Evolutionary conservation across 2,329 filamentous ascomycete species (phyloP).

Genomic region (Sarocladium strictum): DNA sequence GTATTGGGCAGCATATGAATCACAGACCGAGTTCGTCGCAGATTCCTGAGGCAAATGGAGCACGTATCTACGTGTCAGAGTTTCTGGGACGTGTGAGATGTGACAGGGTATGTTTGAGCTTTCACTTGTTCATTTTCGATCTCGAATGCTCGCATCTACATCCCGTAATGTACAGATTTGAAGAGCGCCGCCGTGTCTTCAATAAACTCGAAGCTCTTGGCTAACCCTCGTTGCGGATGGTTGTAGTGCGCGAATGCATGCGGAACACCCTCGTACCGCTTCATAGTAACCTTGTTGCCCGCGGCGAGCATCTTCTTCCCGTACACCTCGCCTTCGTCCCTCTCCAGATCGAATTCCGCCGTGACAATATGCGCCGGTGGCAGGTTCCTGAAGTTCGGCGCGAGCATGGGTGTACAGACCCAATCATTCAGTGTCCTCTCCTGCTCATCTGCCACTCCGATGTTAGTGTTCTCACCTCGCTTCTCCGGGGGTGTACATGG

Average conservation of each 20-base stretch:
- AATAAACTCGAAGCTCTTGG: conserved; percentile 21
- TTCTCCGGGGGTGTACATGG: too few species aligned
- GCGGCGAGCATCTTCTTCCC: conserved; percentile 16
- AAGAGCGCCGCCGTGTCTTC: conserved; percentile 16
- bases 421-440: conserved; percentile 12
- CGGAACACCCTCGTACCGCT: conserved; percentile 21
- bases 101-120: too few species aligned
- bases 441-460: conserved; percentile 10
- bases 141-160: not conserved
- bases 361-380: conserved; percentile 26
- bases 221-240: conserved; percentile 19
- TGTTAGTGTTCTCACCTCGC: too few species aligned
- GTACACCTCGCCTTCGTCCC: conserved; percentile 27
- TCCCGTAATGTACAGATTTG: conserved; percentile 8
- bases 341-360: conserved; percentile 27
- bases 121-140: not conserved
- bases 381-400: conserved; percentile 20
- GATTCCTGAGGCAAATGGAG: too few species aligned
- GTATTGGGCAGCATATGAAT: too few species aligned
- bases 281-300: conserved; percentile 20
- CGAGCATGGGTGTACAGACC: conserved; percentile 18
- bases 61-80: too few species aligned
- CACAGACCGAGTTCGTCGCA: too few species aligned
- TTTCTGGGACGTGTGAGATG: too few species aligned
- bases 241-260: conserved; percentile 26